Conservation (phyloP, 805 yeast genomes). For the Monosporozyma solicola region DNA sequence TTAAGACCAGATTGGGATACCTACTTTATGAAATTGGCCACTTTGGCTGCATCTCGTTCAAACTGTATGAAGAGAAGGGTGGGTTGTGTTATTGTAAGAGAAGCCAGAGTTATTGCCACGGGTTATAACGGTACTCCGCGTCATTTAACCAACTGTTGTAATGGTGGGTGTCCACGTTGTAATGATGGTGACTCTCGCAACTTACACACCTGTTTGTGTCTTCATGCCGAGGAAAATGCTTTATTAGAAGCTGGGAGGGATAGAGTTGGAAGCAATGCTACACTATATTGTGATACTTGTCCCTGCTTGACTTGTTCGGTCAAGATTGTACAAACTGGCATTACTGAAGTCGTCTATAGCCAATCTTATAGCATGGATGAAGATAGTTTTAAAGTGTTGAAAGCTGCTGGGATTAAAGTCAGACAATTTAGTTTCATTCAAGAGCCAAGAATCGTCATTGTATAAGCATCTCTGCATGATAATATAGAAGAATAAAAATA, state of each 20-base stretch:
- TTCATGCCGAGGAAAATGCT: slow-evolving; percentile 98
- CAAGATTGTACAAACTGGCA: slow-evolving; percentile 89
- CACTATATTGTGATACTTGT: slow-evolving; percentile 88
- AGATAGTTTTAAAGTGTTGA: slow-evolving; percentile 59
- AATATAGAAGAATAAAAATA: background rate
- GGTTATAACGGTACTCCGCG: slow-evolving; percentile 98
- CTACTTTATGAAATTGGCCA: slow-evolving; percentile 89
- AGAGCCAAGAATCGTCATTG: slow-evolving; percentile 18
- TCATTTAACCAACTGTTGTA: slow-evolving; percentile 77
- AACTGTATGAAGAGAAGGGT: slow-evolving; percentile 97
- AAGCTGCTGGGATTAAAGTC: slow-evolving; percentile 61
- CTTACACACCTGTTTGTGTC: slow-evolving; percentile 77
- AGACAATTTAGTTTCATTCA: slow-evolving; percentile 43
- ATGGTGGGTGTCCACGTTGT: slow-evolving; percentile 92
- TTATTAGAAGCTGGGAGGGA: slow-evolving; percentile 89
- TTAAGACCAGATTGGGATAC: slow-evolving; percentile 90
- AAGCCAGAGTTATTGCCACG: slow-evolving; percentile 81
- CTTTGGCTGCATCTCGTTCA: slow-evolving; percentile 82
- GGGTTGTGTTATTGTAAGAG: slow-evolving; percentile 89
- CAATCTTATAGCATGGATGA: slow-evolving; percentile 90
- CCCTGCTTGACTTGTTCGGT: slow-evolving; percentile 96
- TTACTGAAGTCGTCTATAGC: slow-evolving; percentile 84
- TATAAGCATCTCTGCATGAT: background rate
- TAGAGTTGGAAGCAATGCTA: slow-evolving; percentile 54
- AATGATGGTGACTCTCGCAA: slow-evolving; percentile 62